Conservation (phyloP, 768 basidiomycete species). For the Boletus reticuloceps region DNA sequence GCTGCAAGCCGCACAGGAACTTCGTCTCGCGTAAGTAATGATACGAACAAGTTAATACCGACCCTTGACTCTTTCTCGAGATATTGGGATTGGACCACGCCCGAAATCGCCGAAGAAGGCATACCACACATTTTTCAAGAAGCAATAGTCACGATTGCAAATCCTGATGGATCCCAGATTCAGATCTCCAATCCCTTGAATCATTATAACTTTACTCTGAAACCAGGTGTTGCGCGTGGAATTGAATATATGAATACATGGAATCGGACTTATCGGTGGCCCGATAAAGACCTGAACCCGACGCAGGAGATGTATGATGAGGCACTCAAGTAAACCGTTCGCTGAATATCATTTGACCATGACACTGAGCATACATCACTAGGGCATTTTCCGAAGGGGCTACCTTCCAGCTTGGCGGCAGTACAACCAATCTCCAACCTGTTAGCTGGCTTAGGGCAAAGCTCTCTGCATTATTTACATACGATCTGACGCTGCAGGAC, state of each 20-base stretch:
- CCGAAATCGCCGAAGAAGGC: background rate
- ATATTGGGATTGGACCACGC: conserved; percentile 20
- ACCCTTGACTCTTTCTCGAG: background rate
- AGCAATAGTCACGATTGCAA: background rate
- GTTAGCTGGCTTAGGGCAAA: conserved; percentile 17
- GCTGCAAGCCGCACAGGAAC: conserved; percentile 8
- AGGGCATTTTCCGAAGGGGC: conserved; percentile 5
- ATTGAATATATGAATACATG: conserved; percentile 6
- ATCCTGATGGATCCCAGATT: background rate
- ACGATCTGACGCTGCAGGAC: conserved; percentile 8
- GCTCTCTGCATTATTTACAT: conserved; percentile 12
- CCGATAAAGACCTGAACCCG: background rate
- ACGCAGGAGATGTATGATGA: conserved; percentile 9
- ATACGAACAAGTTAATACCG: background rate
- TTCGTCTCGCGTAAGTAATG: conserved; percentile 18
- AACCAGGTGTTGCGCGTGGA: background rate
- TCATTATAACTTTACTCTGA: conserved; percentile 6
- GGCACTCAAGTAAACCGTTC: conserved; percentile 6
- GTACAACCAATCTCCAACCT: background rate
- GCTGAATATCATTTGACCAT: no score
- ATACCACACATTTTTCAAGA: conserved; percentile 6
- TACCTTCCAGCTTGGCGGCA: background rate
- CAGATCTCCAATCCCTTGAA: conserved; percentile 11
- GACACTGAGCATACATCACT: background rate
- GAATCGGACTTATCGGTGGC: conserved; percentile 18